Conservation (phyloP, 1,139 yeast genomes). For the Geotrichum restrictum region DNA sequence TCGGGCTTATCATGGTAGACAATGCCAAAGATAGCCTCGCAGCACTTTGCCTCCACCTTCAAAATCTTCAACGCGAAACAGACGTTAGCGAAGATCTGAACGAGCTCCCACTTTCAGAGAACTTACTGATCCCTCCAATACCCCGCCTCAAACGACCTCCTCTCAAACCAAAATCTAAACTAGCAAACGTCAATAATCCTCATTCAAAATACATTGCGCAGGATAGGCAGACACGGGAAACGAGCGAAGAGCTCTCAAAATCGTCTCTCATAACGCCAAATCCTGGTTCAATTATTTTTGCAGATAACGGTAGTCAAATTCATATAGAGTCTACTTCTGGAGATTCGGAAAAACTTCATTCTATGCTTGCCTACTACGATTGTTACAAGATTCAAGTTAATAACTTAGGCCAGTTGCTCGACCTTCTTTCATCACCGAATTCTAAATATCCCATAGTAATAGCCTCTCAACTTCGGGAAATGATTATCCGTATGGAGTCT, state of each 20-base stretch:
- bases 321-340: background rate
- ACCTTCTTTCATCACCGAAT: conserved; percentile 1
- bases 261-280: no score
- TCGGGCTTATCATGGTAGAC: background rate
- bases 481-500: conserved; percentile 4
- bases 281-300: no score
- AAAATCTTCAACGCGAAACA: background rate
- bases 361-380: conserved; percentile 9
- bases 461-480: conserved; percentile 4
- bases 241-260: background rate
- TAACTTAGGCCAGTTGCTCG: background rate
- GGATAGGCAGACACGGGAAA: no score
- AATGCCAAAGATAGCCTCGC: conserved; percentile 1
- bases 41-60: background rate
- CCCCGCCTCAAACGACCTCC: background rate
- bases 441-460: conserved; percentile 4
- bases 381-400: conserved; percentile 8
- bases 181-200: no score
- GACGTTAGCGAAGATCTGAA: background rate
- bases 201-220: no score
- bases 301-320: no score
- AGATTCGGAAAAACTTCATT: background rate
- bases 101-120: background rate
- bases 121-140: conserved; percentile 1
- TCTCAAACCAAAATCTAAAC: background rate